Conservation (phyloP, 2,329 filamentous ascomycete genomes). For the Neofusicoccum sp. region DNA sequence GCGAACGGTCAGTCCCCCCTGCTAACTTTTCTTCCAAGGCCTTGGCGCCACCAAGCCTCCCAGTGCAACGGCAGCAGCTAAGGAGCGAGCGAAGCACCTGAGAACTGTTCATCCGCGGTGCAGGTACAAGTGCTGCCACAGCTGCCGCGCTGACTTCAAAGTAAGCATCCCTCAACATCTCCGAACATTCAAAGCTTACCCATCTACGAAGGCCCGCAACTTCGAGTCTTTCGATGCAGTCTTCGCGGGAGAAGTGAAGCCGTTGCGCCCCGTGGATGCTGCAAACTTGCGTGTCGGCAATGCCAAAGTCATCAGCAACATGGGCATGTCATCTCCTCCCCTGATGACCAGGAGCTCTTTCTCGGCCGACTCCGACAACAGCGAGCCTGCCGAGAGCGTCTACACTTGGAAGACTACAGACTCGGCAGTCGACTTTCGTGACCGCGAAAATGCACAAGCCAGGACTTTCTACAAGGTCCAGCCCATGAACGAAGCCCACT, state of each 20-base stretch:
- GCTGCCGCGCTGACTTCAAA: constrained; percentile 49
- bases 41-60: neutral
- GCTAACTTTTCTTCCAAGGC: constrained; percentile 4
- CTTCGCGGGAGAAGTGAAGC: constrained; percentile 35
- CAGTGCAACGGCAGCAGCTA: neutral
- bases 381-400: constrained; percentile 1
- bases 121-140: constrained; percentile 47
- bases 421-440: neutral
- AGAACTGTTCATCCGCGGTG: constrained; percentile 30
- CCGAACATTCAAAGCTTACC: neutral
- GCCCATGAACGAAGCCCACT: neutral
- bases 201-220: constrained; percentile 38
- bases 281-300: constrained; percentile 36
- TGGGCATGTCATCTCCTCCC: constrained; percentile 28
- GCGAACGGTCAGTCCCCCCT: neutral
- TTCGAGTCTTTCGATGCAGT: constrained; percentile 47
- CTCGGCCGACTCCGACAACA: neutral
- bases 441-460: constrained; percentile 3
- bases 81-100: constrained; percentile 13
- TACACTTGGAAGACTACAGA: constrained; percentile 14
- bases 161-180: neutral
- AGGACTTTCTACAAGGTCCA: constrained; percentile 12
- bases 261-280: constrained; percentile 33
- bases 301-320: constrained; percentile 32
- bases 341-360: neutral